phyloP scores from a whole-genome alignment of 768 basidiomycete species.

The Roridomyces roridus region DNA sequence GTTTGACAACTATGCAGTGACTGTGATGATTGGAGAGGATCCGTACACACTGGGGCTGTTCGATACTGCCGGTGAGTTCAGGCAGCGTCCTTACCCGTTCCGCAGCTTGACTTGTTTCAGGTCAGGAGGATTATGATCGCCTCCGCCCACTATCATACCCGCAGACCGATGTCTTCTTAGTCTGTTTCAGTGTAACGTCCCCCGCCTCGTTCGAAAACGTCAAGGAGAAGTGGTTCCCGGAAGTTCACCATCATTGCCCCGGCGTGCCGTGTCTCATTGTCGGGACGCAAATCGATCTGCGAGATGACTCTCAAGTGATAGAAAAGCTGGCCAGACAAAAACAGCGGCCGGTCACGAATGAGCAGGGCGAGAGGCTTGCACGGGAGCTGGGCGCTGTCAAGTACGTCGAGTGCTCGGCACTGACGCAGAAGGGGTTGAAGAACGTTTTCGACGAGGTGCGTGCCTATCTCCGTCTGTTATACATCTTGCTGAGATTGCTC shows the following conservation, averaged over 20 bases:
- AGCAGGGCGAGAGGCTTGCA: conserved; percentile 94
- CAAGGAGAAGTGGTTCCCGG: conserved; percentile 99
- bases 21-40: conserved; percentile 99
- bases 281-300: conserved; percentile 96
- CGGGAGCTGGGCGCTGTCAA: conserved; percentile 97
- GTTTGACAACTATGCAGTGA: conserved; percentile 98
- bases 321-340: conserved; percentile 98
- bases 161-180: conserved; percentile 99
- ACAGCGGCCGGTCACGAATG: conserved; percentile 87
- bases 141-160: conserved; percentile 99
- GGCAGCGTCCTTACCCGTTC: conserved; percentile 4
- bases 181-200: conserved; percentile 98
- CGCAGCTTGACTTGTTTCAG: conserved; percentile 44
- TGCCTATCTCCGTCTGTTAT: conserved; percentile 18
- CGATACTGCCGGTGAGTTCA: conserved; percentile 91
- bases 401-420: conserved; percentile 98
- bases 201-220: conserved; percentile 99
- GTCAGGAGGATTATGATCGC: conserved; percentile 99
- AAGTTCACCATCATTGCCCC: conserved; percentile 99
- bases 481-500: conserved; percentile 9
- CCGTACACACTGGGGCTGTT: conserved; percentile 98
- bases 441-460: conserved; percentile 99
- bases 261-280: conserved; percentile 99
- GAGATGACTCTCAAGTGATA: conserved; percentile 90
- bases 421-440: conserved; percentile 99